Evolutionary conservation across 2,329 filamentous ascomycete species (phyloP).

Genomic region (Fusarium vanettenii): DNA sequence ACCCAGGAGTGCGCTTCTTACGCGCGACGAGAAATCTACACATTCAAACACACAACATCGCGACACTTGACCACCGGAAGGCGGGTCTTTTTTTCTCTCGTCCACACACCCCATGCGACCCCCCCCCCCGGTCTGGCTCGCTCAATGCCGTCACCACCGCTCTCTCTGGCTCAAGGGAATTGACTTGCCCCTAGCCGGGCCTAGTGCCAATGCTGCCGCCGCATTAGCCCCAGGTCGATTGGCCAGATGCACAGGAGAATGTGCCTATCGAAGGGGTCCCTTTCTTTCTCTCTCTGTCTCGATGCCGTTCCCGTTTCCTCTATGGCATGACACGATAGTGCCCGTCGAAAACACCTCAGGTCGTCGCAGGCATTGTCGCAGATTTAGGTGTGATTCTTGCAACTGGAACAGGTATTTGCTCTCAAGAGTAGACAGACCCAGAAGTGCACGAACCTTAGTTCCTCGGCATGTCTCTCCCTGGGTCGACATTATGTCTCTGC

Average conservation of each 20-base stretch:
- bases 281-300: neutral
- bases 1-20: neutral
- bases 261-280: constrained; percentile 8
- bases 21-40: neutral
- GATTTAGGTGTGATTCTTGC: neutral
- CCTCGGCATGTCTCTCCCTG: neutral
- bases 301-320: neutral
- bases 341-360: neutral
- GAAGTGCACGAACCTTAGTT: neutral
- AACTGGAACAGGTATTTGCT: neutral
- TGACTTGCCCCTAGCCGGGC: constrained; percentile 21
- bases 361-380: neutral
- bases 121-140: constrained; percentile 19
- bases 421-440: neutral
- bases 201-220: constrained; percentile 33
- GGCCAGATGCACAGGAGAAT: constrained; percentile 30
- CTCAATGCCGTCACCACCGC: constrained; percentile 32
- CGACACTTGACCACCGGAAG: neutral
- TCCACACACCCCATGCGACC: neutral
- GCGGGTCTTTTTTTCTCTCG: neutral
- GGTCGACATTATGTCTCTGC: neutral
- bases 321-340: neutral
- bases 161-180: constrained; percentile 21
- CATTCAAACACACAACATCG: neutral
- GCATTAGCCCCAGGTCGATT: constrained; percentile 37